Evolutionary conservation across 2,329 filamentous ascomycete species (phyloP), one percentile per base, ranked within the genome.

Genomic region (Fusarium floridanum): DNA sequence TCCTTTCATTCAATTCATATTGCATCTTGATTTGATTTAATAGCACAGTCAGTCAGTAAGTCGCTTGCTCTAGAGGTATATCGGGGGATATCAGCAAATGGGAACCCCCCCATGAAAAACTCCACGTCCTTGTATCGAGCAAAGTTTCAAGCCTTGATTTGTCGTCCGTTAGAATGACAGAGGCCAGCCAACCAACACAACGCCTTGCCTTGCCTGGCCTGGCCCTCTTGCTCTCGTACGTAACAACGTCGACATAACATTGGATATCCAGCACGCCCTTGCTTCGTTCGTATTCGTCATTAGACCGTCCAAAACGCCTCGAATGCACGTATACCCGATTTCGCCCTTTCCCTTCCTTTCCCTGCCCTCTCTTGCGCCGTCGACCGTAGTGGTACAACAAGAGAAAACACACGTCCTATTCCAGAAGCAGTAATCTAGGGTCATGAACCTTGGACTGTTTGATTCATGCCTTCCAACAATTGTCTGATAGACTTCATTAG

Each of bases 401-500:
- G 22, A 17, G 32, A 53, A 39, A 66, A 56, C 39, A 65, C 41
- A 43, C 32, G 36, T 61, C 20, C 27, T 43, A 29, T n/a, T 36
- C 36, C 16, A 29, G 27, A 55, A 29, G n/a, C 55, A 56, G 36
- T 20, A 34, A 12, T 32, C 41, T 36, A 41, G 14, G 72, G 61
- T 43, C 50, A 55, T 20, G 36, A 50, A 48, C 73, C 76, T 34
- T 77, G 78, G 34, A 84, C 69, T 71, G 83, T 84, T 72, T 83
- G 82, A 66, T 85, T 82, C 81, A 86, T 82, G 5, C 83, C 83
- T 27, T 76, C 76, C 22, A 86, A 77, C 10, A 86, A 79, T 67
- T 83, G 81, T 16, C 82, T 80, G 65, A 85, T 81, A 11, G 83
- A 84, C 66, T 82, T 82, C 71, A 86, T 85, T 16, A 86, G 77